A percentile compares a stretch with the other conserved stretches of the same genome.
These are phyloP conservation scores for Leptodontidium sp. DNA, from an alignment of 2,329 filamentous ascomycete genomes.

Conservation along the genomic window DNA sequence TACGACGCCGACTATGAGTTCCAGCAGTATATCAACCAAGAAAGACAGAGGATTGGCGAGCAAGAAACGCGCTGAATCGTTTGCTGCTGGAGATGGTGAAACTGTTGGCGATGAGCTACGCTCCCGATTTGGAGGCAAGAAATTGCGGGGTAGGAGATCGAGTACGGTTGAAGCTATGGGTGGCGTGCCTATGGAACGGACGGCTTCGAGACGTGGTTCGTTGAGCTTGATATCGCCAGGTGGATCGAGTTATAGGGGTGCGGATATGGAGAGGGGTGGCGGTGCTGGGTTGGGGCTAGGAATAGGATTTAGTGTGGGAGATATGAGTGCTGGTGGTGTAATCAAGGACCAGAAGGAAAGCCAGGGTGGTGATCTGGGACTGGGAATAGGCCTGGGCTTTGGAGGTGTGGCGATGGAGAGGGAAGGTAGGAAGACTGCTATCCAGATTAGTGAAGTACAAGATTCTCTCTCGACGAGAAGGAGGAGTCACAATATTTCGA, in stretches of 20 bases:
- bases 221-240: background rate
- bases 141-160: background rate
- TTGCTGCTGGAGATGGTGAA: background rate
- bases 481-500: background rate
- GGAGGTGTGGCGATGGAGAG: slow-evolving; percentile 7
- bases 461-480: background rate
- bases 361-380: background rate
- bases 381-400: background rate
- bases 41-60: background rate
- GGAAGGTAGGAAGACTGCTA: background rate
- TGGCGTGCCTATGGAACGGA: slow-evolving; percentile 13
- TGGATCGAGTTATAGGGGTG: slow-evolving; percentile 3
- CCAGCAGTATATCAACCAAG: background rate
- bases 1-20: background rate
- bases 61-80: background rate
- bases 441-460: background rate
- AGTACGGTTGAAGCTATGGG: slow-evolving; percentile 1
- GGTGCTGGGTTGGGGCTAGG: background rate
- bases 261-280: slow-evolving; percentile 17
- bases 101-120: background rate
- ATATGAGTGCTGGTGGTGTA: background rate
- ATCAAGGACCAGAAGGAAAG: background rate
- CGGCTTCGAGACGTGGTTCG: background rate
- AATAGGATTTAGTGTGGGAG: background rate
- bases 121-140: slow-evolving; percentile 4